Percentiles rank a stretch among this genome's conserved stretches.
phyloP scores from a whole-genome alignment of 495 filamentous ascomycete genomes.

The Podospora didyma region DNA sequence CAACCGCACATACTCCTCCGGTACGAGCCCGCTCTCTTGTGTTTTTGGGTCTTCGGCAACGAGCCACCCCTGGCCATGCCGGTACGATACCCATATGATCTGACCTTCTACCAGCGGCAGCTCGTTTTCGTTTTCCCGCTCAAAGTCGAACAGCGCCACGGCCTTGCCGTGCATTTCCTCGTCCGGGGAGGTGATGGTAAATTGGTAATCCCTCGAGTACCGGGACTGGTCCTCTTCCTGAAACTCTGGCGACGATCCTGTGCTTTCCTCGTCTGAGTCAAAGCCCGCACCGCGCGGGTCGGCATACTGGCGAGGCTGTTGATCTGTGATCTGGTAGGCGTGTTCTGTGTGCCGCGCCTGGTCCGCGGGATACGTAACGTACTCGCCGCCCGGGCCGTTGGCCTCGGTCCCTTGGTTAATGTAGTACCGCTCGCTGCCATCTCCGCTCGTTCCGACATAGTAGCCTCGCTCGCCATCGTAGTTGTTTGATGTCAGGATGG shows the following conservation, averaged over 20 bases:
- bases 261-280: constrained; percentile 58
- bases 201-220: constrained; percentile 86
- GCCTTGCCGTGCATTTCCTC: constrained; percentile 98
- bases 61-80: constrained; percentile 94
- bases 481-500: constrained; percentile 38
- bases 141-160: constrained; percentile 92
- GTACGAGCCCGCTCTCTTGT: constrained; percentile 77
- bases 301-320: constrained; percentile 53
- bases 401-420: constrained; percentile 64
- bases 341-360: constrained; percentile 53
- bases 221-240: constrained; percentile 56
- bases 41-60: constrained; percentile 96
- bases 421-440: constrained; percentile 76
- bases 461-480: constrained; percentile 56
- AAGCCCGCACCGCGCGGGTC: constrained; percentile 44
- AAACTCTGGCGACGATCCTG: constrained; percentile 48
- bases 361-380: constrained; percentile 71
- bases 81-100: constrained; percentile 92
- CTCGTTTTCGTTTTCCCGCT: constrained; percentile 93
- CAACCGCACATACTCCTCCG: constrained; percentile 93
- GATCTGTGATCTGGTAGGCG: constrained; percentile 37
- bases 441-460: constrained; percentile 62
- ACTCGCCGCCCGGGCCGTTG: constrained; percentile 73
- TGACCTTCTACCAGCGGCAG: constrained; percentile 90
- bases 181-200: constrained; percentile 90